Conservation (phyloP, 768 basidiomycete genomes). For the Gelatoporia subvermispora region DNA sequence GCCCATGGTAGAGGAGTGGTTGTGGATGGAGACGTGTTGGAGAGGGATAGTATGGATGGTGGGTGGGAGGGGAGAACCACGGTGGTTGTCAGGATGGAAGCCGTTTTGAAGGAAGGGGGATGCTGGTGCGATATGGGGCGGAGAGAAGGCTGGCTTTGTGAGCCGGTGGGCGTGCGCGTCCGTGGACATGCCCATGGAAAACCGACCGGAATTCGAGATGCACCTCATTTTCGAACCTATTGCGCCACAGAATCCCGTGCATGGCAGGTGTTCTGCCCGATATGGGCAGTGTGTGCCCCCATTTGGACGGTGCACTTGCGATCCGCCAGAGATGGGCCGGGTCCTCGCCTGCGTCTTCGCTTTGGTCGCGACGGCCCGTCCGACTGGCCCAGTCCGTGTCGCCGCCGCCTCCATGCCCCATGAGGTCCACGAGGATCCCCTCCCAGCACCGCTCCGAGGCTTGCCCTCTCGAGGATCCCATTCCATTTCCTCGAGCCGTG, state of each 20-base stretch:
- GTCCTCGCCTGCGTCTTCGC: too few relatives aligned
- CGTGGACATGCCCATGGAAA: background rate
- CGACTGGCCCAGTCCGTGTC: too few relatives aligned
- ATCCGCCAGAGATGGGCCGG: background rate
- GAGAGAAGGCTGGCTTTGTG: constrained; percentile 3
- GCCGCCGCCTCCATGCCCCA: background rate
- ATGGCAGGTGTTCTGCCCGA: too few relatives aligned
- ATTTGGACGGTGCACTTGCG: background rate
- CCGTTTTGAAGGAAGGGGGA: constrained; percentile 4
- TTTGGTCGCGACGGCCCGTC: background rate
- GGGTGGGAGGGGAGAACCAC: background rate
- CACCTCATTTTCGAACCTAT: constrained; percentile 6
- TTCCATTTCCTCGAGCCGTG: background rate
- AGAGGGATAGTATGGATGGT: background rate
- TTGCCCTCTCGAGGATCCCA: background rate
- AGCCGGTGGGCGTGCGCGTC: background rate
- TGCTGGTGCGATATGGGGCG: constrained; percentile 3
- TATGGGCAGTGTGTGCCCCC: constrained; percentile 1
- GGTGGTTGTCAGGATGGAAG: constrained; percentile 6
- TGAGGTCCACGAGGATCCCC: background rate
- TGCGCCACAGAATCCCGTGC: background rate
- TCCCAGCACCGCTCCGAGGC: background rate
- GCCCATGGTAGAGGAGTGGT: constrained; percentile 24
- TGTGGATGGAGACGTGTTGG: background rate
- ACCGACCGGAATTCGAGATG: background rate